Base-by-base conservation (phyloP, 2,329 filamentous ascomycete species). In the Phyllosticta paracitricarpa region DNA sequence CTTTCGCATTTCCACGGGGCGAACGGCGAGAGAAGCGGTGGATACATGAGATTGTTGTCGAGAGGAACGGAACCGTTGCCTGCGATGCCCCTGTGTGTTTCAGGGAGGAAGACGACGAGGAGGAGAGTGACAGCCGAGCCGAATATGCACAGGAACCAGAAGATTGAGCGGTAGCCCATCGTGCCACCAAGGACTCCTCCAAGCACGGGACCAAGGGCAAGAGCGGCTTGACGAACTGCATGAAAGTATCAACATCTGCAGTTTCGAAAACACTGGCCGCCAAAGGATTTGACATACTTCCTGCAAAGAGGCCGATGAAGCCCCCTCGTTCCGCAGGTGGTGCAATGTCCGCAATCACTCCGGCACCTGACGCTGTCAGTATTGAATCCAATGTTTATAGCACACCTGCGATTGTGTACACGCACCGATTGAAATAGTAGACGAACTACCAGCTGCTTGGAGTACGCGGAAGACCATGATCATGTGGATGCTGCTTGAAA, bases 71-170 rank as follows among this genome's bases (percentile, higher is more conserved):
- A 51, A 24, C 58, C 58, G 61, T 69, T 66, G 19, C 66, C 68
- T 8, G 65, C 68, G 25, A 68, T 65, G 19, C 59, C 63, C 17
- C 67, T 62, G 14, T 75, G 63, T 1, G 77, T 79, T 64, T 78
- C 76, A 0, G 77, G 76, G 0, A 79, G 59, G 4, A 59, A 26
- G 2, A 75, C 22, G 17, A 70, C 59, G 1, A 77, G 56, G 0
- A 72, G 8, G 4, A 72, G 9, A 5, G 77, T 62, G 56, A 73
- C 75, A 25, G 63, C 67, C 0, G 71, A 76, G 0, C 75, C 70
- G 57, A 79, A 71, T 22, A 83, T 81, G 30, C 77, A 70, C 4
- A 84, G 71, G 62, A 82, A 80, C 79, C 80, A 83, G 64, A 83
- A 84, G 6, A 83, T 76, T 1, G 74, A 73, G 51, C 75, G 70